These are phyloP conservation scores for Teunomyces cretensis DNA, from an alignment of 805 yeast genomes.

Conservation along the genomic window DNA sequence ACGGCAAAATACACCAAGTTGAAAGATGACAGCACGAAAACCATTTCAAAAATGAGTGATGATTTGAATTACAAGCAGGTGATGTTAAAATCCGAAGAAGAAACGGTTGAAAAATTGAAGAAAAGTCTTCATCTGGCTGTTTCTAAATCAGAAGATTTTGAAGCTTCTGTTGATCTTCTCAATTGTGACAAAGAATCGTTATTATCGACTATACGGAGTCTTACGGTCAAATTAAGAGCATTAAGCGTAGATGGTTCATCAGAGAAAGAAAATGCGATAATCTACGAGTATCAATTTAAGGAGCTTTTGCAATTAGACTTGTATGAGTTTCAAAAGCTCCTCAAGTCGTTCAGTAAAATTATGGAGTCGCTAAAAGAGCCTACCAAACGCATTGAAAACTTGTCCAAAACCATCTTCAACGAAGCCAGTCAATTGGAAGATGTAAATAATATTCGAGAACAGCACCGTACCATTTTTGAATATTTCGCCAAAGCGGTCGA, in stretches of 20 bases:
- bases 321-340: constrained; percentile 48
- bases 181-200: constrained; percentile 37
- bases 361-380: constrained; percentile 68
- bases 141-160: constrained; percentile 47
- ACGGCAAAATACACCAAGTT: constrained; percentile 15
- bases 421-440: constrained; percentile 7
- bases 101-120: constrained; percentile 29
- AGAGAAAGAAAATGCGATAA: constrained; percentile 16
- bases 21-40: constrained; percentile 21
- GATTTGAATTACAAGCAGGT: constrained; percentile 19
- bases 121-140: constrained; percentile 40
- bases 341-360: constrained; percentile 50
- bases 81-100: constrained; percentile 13
- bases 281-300: constrained; percentile 42
- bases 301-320: constrained; percentile 43
- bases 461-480: constrained; percentile 47
- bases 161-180: constrained; percentile 28
- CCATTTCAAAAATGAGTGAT: constrained; percentile 21
- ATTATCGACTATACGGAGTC: constrained; percentile 33
- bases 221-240: constrained; percentile 39
- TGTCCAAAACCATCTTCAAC: constrained; percentile 26
- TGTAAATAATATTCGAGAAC: constrained; percentile 24
- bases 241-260: constrained; percentile 16
- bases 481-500: constrained; percentile 63
- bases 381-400: constrained; percentile 45